Conservation (phyloP, 2,329 filamentous ascomycete species). For the Sporothrix variecibatus region DNA sequence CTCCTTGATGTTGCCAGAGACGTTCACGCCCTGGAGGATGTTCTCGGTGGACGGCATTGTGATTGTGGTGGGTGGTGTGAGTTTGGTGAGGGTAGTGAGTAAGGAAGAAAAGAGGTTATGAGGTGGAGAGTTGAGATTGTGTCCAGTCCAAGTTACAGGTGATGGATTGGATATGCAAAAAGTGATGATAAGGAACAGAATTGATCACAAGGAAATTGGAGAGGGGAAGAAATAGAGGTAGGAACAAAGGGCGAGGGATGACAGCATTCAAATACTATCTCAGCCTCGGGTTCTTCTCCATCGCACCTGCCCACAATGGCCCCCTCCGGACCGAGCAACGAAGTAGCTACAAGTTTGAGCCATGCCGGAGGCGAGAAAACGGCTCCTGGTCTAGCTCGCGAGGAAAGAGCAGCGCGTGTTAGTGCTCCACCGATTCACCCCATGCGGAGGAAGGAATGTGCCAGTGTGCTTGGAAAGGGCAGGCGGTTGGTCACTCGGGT, state of each 20-base stretch:
- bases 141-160: background rate
- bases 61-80: background rate
- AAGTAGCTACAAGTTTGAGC: constrained; percentile 11
- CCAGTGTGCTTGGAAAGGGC: background rate
- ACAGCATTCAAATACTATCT: constrained; percentile 23
- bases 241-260: constrained; percentile 12
- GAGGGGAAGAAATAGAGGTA: background rate
- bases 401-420: constrained; percentile 4
- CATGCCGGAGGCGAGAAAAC: constrained; percentile 13
- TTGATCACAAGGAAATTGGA: background rate
- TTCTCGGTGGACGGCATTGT: constrained; percentile 70
- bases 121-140: background rate
- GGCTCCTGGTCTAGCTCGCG: background rate
- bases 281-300: constrained; percentile 16
- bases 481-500: constrained; percentile 27
- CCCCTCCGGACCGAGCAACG: constrained; percentile 18
- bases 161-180: constrained; percentile 2
- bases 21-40: constrained; percentile 83
- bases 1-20: constrained; percentile 78
- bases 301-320: constrained; percentile 1
- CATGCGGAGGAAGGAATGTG: constrained; percentile 17
- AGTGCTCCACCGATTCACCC: constrained; percentile 18
- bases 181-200: background rate
- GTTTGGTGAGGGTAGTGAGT: too few relatives aligned
- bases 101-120: background rate